Evolutionary conservation across 176 grass and related monocot species (phyloP), one percentile per base, ranked within the genome.

Genomic region (Hordeum marinum): DNA sequence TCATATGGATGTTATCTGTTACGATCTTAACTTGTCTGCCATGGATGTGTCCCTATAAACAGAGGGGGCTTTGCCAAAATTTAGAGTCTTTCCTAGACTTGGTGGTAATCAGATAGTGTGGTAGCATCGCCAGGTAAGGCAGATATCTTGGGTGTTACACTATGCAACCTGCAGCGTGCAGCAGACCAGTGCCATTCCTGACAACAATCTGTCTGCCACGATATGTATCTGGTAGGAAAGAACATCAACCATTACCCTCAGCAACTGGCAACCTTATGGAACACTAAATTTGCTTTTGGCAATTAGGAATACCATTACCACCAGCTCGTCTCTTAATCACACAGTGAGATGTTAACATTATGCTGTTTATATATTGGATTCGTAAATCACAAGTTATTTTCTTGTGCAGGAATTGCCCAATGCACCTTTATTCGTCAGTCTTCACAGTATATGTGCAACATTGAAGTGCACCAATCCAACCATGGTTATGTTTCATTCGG

Each of bases 391-490:
- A 57, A 69, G 46, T 18, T 64, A 79, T 85, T 63, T 74, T 81
- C 59, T 27, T 13, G 35, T 92, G 83, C 83, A 89, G 90, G 90
- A 89, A 76, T 88, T 92, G 76, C 60, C 72, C 27, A 48, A 86
- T 46, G 79, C 80, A 62, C 90, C 90, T 75, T 81, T 89, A 42
- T 92, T 92, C 62, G 72, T 88, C 45, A 92, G 79, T 62, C 86
- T 88, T 72, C 90, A 91, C 64, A 79, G 55, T 82, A 79, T 88
- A 71, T 85, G 72, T 79, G 86, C 82, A 26, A 88, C 39, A 31
- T 74, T 92, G 63, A 92, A 92, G 80, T 92, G 90, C 76, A 85
- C 86, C 13, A 83, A 63, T 58, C 90, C 90, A 60, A 79, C 83
- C 54, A 81, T 88, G 50, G 34, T 11, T 58, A 86, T 86, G 65